Percentiles rank a stretch among this genome's conserved stretches.
phyloP scores from a whole-genome alignment of 768 basidiomycete genomes.

The Boletus pseudopeckii region DNA sequence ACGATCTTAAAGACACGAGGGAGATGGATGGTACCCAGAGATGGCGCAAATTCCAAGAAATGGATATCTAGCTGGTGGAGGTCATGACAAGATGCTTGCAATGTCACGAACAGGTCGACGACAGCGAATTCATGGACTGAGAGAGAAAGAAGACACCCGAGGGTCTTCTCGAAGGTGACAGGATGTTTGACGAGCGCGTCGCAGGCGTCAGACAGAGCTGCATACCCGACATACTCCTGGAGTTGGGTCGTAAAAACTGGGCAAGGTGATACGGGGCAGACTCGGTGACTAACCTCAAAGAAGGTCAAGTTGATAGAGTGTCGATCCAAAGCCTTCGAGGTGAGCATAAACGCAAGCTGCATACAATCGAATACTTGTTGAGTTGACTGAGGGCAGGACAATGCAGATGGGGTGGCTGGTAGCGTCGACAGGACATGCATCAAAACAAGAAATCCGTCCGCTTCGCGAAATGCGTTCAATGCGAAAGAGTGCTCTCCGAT shows the following conservation, averaged over 20 bases:
- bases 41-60: constrained; percentile 39
- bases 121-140: constrained; percentile 63
- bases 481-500: constrained; percentile 63
- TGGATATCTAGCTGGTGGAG: constrained; percentile 40
- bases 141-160: constrained; percentile 68
- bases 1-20: constrained; percentile 62
- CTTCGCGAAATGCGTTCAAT: constrained; percentile 74
- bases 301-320: constrained; percentile 56
- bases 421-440: constrained; percentile 70
- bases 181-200: constrained; percentile 46
- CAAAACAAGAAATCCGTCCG: constrained; percentile 76
- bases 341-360: constrained; percentile 59
- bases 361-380: constrained; percentile 50
- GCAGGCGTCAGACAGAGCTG: constrained; percentile 59
- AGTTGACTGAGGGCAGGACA: constrained; percentile 32
- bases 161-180: constrained; percentile 47
- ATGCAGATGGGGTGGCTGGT: constrained; percentile 27
- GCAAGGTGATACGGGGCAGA: constrained; percentile 26
- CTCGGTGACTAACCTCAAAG: constrained; percentile 55
- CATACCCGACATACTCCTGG: constrained; percentile 54
- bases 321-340: constrained; percentile 59
- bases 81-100: constrained; percentile 36
- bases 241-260: neutral
- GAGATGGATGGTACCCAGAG: constrained; percentile 49
- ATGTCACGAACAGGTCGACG: constrained; percentile 49